Evolutionary conservation across 2,329 filamentous ascomycete genomes (phyloP).

Genomic region (Ophiostoma ips): DNA sequence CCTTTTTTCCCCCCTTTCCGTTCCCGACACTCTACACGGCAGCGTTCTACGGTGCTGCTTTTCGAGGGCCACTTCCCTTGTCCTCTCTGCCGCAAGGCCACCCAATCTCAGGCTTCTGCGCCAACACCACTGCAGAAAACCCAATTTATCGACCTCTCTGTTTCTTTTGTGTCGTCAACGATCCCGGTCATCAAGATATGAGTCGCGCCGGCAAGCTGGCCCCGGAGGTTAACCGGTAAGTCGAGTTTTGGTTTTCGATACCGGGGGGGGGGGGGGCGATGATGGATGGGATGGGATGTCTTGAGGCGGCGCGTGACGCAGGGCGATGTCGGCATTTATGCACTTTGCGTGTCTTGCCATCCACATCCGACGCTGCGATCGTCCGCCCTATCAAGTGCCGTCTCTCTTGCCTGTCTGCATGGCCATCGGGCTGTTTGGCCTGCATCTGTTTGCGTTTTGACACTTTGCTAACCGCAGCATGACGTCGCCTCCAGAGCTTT

Average conservation of each 20-base stretch:
- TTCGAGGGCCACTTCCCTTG: background rate
- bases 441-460: background rate
- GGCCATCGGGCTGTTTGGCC: no score
- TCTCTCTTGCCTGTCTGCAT: no score
- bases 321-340: no score
- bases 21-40: no score
- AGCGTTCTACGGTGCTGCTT: background rate
- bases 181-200: conserved; percentile 56
- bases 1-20: background rate
- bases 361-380: no score
- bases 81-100: background rate
- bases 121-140: background rate
- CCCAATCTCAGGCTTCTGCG: background rate
- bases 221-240: conserved; percentile 94
- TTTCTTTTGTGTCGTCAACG: background rate
- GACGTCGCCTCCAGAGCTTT: conserved; percentile 56
- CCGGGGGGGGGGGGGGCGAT: background rate
- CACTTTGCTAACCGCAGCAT: conserved; percentile 17
- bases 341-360: no score
- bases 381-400: no score
- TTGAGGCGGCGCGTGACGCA: background rate
- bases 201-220: conserved; percentile 94
- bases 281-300: background rate
- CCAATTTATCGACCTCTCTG: conserved; percentile 3
- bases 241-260: no score